Evolutionary conservation across 805 yeast genomes (phyloP).

Genomic region (Saccharomycopsis fibuligera): DNA sequence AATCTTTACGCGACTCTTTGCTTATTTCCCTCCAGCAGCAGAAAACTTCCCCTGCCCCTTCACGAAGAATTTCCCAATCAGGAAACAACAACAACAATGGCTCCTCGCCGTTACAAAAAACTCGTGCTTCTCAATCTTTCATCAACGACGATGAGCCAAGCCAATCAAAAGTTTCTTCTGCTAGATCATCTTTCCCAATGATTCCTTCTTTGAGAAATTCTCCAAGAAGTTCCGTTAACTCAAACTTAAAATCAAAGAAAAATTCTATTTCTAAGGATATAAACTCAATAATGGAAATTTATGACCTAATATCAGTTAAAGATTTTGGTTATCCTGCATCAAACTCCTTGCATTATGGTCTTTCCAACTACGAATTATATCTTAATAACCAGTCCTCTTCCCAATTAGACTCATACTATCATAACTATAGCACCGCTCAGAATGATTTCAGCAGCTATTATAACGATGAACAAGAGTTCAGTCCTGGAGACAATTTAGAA

Average conservation of each 20-base stretch:
- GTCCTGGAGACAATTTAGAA: not conserved
- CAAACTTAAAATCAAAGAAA: constrained; percentile 20
- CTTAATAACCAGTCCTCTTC: constrained; percentile 18
- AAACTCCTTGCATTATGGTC: constrained; percentile 70
- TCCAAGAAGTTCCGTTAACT: constrained; percentile 17
- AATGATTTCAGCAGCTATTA: constrained; percentile 8
- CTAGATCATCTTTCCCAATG: not conserved
- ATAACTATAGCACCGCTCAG: not conserved
- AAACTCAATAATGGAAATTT: constrained; percentile 24
- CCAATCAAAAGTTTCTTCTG: not conserved
- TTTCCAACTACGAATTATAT: constrained; percentile 27
- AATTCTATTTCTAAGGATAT: constrained; percentile 17
- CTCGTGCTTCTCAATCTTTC: not conserved
- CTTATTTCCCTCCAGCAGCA: constrained; percentile 12
- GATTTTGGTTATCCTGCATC: constrained; percentile 76
- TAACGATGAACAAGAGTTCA: constrained; percentile 17
- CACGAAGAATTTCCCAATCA: constrained; percentile 3
- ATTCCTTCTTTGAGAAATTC: constrained; percentile 19
- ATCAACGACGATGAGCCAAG: constrained; percentile 23
- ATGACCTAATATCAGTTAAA: constrained; percentile 43
- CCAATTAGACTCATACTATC: constrained; percentile 13
- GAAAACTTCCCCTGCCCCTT: constrained; percentile 6
- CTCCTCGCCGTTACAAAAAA: not conserved
- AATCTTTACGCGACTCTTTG: constrained; percentile 17
- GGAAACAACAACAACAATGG: not conserved